phyloP scores from a whole-genome alignment of 2,329 filamentous ascomycete species.

The Bipolaris victoriae region DNA sequence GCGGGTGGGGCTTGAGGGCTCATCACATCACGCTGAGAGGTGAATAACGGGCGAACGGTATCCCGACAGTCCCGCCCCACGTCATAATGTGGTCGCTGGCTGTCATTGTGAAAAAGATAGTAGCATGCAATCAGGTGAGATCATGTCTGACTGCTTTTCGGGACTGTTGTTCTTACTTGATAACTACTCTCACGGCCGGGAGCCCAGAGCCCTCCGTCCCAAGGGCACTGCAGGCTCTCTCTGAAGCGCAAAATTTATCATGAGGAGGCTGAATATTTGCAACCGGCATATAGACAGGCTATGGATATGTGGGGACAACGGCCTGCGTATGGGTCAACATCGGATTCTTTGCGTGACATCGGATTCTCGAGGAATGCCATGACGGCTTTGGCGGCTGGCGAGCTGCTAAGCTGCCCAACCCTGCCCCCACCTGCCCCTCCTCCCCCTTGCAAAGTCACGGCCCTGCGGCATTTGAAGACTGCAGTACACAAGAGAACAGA shows the following conservation, averaged over 20 bases:
- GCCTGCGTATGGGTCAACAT: slow-evolving; percentile 7
- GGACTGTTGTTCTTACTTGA: background rate
- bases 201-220: background rate
- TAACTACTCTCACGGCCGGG: background rate
- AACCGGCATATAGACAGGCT: background rate
- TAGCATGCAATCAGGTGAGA: background rate
- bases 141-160: background rate
- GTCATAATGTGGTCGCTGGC: background rate
- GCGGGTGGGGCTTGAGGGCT: background rate
- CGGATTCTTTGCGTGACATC: slow-evolving; percentile 17
- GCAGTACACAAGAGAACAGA: background rate
- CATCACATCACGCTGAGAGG: background rate
- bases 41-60: background rate
- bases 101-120: background rate
- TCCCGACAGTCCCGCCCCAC: background rate
- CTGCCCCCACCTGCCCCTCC: slow-evolving; percentile 2
- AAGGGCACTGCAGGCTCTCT: background rate
- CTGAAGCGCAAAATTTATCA: background rate
- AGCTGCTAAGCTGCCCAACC: slow-evolving; percentile 2
- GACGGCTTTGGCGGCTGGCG: slow-evolving; percentile 5
- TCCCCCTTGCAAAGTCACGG: background rate
- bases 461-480: background rate
- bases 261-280: background rate
- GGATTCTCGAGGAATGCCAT: slow-evolving; percentile 19
- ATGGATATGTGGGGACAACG: background rate